Evolutionary conservation across 2,329 filamentous ascomycete genomes (phyloP).

Genomic region (Sporothrix euskadiensis): DNA sequence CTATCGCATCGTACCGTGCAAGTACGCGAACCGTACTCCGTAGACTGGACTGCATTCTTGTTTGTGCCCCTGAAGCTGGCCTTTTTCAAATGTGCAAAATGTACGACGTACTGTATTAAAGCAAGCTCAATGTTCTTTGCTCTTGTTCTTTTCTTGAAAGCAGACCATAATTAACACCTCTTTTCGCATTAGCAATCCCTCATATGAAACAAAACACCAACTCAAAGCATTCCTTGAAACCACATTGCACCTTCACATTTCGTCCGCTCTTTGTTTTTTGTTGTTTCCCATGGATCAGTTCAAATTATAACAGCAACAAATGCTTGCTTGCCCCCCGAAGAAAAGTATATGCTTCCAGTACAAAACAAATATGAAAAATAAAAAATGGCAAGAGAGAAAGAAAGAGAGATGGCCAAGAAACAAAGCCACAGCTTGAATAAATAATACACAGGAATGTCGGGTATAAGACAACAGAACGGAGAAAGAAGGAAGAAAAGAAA

Average conservation of each 20-base stretch:
- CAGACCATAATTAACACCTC: background rate
- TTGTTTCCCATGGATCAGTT: background rate
- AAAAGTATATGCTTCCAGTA: background rate
- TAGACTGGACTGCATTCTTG: background rate
- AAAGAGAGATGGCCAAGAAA: slow-evolving; percentile 30
- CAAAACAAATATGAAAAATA: slow-evolving; percentile 30
- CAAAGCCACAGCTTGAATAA: background rate
- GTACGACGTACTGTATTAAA: background rate
- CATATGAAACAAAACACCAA: slow-evolving; percentile 11
- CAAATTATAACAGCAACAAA: slow-evolving; percentile 1
- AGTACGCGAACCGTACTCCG: background rate
- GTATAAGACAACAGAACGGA: slow-evolving; percentile 36
- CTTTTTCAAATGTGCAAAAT: background rate
- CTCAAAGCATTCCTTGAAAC: background rate
- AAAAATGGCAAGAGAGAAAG: slow-evolving; percentile 32
- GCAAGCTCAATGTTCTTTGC: background rate
- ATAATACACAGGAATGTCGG: slow-evolving; percentile 38
- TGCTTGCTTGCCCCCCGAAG: background rate
- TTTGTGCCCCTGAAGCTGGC: too few species aligned
- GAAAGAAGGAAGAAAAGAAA: slow-evolving; percentile 33
- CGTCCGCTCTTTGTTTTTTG: background rate
- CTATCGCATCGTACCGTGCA: background rate
- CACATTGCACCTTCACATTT: background rate
- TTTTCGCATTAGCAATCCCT: background rate
- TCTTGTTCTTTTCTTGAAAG: background rate